Evolutionary conservation across 768 basidiomycete species (phyloP).

Genomic region (Postia placenta): DNA sequence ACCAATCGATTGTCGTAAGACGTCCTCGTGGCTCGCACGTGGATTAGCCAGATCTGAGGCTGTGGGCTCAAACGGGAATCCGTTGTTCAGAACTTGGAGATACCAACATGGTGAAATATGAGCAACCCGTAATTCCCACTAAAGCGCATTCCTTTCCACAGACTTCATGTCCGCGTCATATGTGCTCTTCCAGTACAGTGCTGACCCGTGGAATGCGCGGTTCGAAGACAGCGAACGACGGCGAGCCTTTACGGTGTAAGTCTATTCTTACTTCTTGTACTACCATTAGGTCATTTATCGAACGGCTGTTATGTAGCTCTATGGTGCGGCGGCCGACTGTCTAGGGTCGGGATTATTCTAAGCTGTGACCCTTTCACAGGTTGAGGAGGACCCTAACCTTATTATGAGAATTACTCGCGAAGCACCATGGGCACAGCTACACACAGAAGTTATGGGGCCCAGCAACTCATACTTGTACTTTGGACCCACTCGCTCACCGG

Average conservation of each 20-base stretch:
- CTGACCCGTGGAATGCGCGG: constrained; percentile 51
- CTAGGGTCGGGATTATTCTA: neutral
- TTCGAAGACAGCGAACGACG: constrained; percentile 62
- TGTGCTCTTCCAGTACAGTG: constrained; percentile 58
- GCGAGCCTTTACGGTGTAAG: constrained; percentile 66
- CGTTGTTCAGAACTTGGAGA: constrained; percentile 9
- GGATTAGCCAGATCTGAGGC: constrained; percentile 5
- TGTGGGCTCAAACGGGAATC: constrained; percentile 5
- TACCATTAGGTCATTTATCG: neutral
- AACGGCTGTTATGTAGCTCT: constrained; percentile 5
- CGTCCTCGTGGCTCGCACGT: constrained; percentile 19
- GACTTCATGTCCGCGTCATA: constrained; percentile 31
- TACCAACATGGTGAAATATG: neutral
- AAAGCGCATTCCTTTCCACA: constrained; percentile 14
- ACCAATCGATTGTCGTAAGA: constrained; percentile 11
- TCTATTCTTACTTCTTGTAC: constrained; percentile 7
- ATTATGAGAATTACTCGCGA: constrained; percentile 64
- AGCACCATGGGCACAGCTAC: constrained; percentile 57
- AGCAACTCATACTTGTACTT: constrained; percentile 70
- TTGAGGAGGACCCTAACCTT: constrained; percentile 49
- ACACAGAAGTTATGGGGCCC: constrained; percentile 76
- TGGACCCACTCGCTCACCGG: constrained; percentile 55
- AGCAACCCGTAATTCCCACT: constrained; percentile 1
- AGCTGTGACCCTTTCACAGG: constrained; percentile 29
- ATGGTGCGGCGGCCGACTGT: constrained; percentile 8